Evolutionary conservation across 768 basidiomycete species (phyloP), one percentile per base, ranked within the genome.

Genomic region (Rubroboletus satanas): DNA sequence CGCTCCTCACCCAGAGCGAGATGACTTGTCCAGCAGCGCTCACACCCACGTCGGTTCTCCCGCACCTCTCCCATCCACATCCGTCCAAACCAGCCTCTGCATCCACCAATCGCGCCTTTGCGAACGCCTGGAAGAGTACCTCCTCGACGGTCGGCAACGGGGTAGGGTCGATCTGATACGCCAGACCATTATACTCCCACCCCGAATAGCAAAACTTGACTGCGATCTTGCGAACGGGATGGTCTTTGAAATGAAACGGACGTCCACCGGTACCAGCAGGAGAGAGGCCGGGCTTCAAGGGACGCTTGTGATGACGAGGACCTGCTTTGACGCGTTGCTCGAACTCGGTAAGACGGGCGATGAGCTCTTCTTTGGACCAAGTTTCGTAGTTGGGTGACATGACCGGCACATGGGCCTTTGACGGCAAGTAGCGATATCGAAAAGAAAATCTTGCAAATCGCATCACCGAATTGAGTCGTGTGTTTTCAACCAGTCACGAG

Each of bases 21-120:
- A 98, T 79, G 23, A 98, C 94, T 69, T 98, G 96, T 4, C 93
- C 94, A 8, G 88, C 90, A 37, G 88, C 91, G 67, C 93, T 96
- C 55, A 99, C 97, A 0, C 96, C 95, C 18, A 87, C 80, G 77
- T 99, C 97, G 28, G 97, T 98, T 65, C 97, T 74, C 12, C 97
- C 96, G 70, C 97, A 98, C 60, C 83, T 80, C 66, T 90, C 85
- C 85, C 91, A 98, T 35, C 83, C 90, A 65, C 93, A 94, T 0
- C 90, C 95, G 15, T 94, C 88, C 52, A 88, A 75, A 5, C 92
- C 91, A 5, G 73, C 79, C 4, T 78, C 81, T 1, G 77, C 77
- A 64, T 96, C 90, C 11, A 98, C 81, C 42, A 99, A 75, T 46
- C 84, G 78, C 0, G 90, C 81, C 61, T 86, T 85, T 38, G 82